A percentile compares a stretch with the other conserved stretches of the same genome.
phyloP scores from a whole-genome alignment of 2,329 filamentous ascomycete genomes.

The Leptodontidium sp. region DNA sequence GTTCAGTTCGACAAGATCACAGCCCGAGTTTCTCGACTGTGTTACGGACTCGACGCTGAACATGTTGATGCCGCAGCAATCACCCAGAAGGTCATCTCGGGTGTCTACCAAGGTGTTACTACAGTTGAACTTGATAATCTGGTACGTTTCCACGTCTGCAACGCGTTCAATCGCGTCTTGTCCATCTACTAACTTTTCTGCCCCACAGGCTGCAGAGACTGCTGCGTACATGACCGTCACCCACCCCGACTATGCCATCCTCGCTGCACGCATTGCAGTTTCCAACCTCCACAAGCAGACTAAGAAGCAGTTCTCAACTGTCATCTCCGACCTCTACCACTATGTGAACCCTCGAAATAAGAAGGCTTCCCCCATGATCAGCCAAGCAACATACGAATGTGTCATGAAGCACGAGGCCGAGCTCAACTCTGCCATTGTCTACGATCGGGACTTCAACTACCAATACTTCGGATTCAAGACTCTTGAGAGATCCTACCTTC shows the following conservation, averaged over 20 bases:
- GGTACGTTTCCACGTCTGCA: constrained; percentile 62
- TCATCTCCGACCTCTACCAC: constrained; percentile 91
- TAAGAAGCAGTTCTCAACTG: constrained; percentile 99
- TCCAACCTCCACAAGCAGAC: constrained; percentile 99
- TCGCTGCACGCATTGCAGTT: constrained; percentile 96
- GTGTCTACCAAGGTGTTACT: constrained; percentile 97
- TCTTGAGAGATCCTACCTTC: constrained; percentile 94
- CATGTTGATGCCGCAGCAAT: constrained; percentile 98
- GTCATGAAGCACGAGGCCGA: constrained; percentile 97
- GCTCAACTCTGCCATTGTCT: constrained; percentile 98
- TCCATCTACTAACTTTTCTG: constrained; percentile 35
- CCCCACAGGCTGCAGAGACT: constrained; percentile 87
- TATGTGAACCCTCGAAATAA: constrained; percentile 96
- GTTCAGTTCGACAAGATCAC: constrained; percentile 99
- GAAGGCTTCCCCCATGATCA: constrained; percentile 90
- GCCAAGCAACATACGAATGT: constrained; percentile 85
- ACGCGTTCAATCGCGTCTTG: constrained; percentile 27
- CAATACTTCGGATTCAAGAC: constrained; percentile 99
- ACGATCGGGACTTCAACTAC: constrained; percentile 99
- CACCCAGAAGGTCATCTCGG: constrained; percentile 98
- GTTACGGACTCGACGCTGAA: constrained; percentile 94
- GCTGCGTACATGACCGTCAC: constrained; percentile 99
- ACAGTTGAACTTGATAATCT: constrained; percentile 96
- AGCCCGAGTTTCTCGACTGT: constrained; percentile 94
- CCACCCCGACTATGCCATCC: constrained; percentile 98